Evolutionary conservation across 768 basidiomycete genomes (phyloP).

Genomic region (Leucocoprinus leucothites): DNA sequence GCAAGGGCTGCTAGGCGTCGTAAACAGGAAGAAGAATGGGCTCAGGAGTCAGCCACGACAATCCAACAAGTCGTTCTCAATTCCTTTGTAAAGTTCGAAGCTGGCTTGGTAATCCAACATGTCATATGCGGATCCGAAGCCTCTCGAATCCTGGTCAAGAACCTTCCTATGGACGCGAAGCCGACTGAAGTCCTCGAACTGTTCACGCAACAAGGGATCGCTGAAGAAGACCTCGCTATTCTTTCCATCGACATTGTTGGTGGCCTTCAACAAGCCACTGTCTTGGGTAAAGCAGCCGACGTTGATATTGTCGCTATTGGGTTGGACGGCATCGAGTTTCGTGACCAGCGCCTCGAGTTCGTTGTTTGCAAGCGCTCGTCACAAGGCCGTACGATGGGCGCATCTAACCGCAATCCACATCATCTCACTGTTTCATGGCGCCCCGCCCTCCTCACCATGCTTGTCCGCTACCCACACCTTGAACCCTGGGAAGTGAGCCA

Average conservation of each 20-base stretch:
- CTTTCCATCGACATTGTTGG: conserved; percentile 21
- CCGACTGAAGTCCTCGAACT: conserved; percentile 14
- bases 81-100: conserved; percentile 21
- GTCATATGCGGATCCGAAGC: conserved; percentile 17
- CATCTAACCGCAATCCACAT: conserved; percentile 27
- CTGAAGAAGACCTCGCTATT: neutral
- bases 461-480: conserved; percentile 39
- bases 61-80: conserved; percentile 10
- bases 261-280: conserved; percentile 33
- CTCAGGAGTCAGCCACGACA: conserved; percentile 4
- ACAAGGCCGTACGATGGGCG: conserved; percentile 38
- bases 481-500: conserved; percentile 22
- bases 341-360: conserved; percentile 37
- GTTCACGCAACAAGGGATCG: conserved; percentile 14
- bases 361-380: conserved; percentile 38
- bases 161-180: conserved; percentile 13
- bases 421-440: conserved; percentile 51
- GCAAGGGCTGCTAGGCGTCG: neutral
- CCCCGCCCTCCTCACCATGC: conserved; percentile 40
- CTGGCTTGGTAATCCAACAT: conserved; percentile 14
- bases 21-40: conserved; percentile 10
- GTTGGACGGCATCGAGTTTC: conserved; percentile 48
- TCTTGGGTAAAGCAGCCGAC: conserved; percentile 40
- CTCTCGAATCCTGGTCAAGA: conserved; percentile 14
- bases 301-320: conserved; percentile 38